Evolutionary conservation across 148 eudicot genomes (phyloP).

Genomic region (Spergularia marina): DNA sequence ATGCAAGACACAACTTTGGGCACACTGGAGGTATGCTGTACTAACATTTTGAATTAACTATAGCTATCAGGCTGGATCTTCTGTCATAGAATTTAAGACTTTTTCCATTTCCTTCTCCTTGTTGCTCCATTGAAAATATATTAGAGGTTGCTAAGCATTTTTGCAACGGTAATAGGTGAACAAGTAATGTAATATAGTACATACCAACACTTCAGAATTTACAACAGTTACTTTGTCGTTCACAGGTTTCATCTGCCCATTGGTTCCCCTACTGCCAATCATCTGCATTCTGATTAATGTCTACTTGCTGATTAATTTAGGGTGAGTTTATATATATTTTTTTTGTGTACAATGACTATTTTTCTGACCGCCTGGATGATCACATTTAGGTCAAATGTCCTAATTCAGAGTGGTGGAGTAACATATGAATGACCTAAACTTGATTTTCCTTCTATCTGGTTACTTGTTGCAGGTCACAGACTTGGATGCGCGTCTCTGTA

Average conservation of each 20-base stretch:
- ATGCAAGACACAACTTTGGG: slow-evolving; percentile 53
- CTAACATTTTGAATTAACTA: too few species aligned
- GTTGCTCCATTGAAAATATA: too few species aligned
- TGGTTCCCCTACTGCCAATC: slow-evolving; percentile 58
- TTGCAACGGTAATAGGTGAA: too few species aligned
- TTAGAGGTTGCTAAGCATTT: too few species aligned
- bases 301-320: slow-evolving; percentile 64
- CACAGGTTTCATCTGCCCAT: slow-evolving; percentile 69
- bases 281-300: slow-evolving; percentile 61
- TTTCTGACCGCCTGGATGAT: background rate
- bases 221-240: background rate
- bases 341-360: background rate
- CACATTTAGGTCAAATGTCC: background rate
- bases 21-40: slow-evolving; percentile 51
- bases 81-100: too few species aligned
- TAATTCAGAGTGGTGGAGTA: background rate
- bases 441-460: background rate
- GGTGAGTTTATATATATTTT: slow-evolving; percentile 34
- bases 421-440: background rate
- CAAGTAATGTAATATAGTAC: too few species aligned
- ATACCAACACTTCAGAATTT: background rate
- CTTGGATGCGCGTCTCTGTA: slow-evolving; percentile 62
- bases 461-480: slow-evolving; percentile 35
- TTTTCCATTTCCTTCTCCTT: too few species aligned
- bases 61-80: too few species aligned